A percentile compares a stretch with the other conserved stretches of the same genome.
Conservation (phyloP, 805 yeast species). For the Metschnikowia koreensis region DNA sequence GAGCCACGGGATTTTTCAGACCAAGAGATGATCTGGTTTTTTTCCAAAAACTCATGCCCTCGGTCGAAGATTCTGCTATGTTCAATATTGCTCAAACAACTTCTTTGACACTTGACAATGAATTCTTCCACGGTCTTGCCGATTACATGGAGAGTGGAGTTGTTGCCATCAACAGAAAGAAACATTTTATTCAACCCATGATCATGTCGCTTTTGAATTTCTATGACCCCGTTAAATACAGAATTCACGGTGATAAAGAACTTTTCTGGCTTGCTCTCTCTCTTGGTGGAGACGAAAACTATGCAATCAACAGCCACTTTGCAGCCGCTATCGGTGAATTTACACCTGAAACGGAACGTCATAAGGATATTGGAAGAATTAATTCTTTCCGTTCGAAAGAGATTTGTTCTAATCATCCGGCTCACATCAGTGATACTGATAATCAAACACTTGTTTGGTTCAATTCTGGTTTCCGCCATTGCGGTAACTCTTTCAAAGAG, state of each 20-base stretch:
- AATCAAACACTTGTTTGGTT: constrained; percentile 57
- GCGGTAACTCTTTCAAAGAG: constrained; percentile 36
- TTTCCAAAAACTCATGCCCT: constrained; percentile 48
- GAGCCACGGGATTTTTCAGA: constrained; percentile 25
- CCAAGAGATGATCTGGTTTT: constrained; percentile 37
- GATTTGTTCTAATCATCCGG: constrained; percentile 62
- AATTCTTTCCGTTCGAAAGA: constrained; percentile 36
- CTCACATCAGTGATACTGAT: constrained; percentile 53
- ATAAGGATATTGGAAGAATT: constrained; percentile 15
- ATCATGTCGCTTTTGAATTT: constrained; percentile 31
- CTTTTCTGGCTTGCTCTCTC: constrained; percentile 33
- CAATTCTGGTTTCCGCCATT: constrained; percentile 65
- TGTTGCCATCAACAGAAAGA: constrained; percentile 28
- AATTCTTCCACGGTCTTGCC: constrained; percentile 33
- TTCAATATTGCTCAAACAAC: constrained; percentile 36
- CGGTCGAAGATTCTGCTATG: constrained; percentile 19
- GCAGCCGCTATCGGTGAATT: constrained; percentile 34
- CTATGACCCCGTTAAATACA: constrained; percentile 1
- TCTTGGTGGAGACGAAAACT: constrained; percentile 28
- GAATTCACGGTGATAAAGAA: constrained; percentile 38
- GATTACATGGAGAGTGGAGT: constrained; percentile 40
- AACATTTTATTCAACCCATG: constrained; percentile 31
- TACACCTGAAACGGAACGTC: constrained; percentile 29
- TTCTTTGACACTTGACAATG: constrained; percentile 28
- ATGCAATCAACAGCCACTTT: constrained; percentile 29